These are phyloP conservation scores for Neckera pumila DNA, from an alignment of 225 moss, liverwort and hornwort species.

Conservation along the genomic window DNA sequence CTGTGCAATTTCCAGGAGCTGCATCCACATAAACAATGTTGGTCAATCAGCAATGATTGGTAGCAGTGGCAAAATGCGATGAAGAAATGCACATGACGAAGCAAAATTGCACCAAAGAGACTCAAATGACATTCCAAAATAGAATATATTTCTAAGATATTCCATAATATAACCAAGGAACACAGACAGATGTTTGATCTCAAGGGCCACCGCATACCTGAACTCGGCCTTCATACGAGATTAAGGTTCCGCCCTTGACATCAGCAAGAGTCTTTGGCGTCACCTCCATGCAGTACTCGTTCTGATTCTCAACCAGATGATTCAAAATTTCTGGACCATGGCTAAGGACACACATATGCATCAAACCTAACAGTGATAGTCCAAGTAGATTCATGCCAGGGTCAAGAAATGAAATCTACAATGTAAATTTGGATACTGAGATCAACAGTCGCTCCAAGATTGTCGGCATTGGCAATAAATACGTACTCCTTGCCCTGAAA, in stretches of 20 bases:
- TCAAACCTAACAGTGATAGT: neutral
- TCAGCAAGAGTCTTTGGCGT: constrained; percentile 98
- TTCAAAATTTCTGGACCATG: constrained; percentile 64
- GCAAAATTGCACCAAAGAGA: neutral
- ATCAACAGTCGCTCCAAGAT: constrained; percentile 87
- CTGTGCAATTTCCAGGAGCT: constrained; percentile 99
- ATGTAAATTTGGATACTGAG: constrained; percentile 65
- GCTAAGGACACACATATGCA: constrained; percentile 29
- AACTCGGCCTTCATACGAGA: constrained; percentile 86
- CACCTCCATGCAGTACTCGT: constrained; percentile 96
- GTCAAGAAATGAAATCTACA: neutral
- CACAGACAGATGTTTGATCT: neutral
- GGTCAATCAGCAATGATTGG: neutral
- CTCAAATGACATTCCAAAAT: neutral
- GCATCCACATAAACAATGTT: constrained; percentile 9
- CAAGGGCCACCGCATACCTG: constrained; percentile 36
- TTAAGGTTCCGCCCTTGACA: constrained; percentile 96
- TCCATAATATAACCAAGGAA: neutral
- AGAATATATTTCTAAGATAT: neutral
- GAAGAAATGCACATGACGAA: neutral
- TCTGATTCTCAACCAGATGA: constrained; percentile 82
- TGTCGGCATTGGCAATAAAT: constrained; percentile 94
- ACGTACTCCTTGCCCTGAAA: constrained; percentile 86
- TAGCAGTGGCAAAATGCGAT: neutral
- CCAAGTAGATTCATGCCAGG: neutral